Conservation (phyloP, 441 rosid species). For the Gossypium schwendimanii region DNA sequence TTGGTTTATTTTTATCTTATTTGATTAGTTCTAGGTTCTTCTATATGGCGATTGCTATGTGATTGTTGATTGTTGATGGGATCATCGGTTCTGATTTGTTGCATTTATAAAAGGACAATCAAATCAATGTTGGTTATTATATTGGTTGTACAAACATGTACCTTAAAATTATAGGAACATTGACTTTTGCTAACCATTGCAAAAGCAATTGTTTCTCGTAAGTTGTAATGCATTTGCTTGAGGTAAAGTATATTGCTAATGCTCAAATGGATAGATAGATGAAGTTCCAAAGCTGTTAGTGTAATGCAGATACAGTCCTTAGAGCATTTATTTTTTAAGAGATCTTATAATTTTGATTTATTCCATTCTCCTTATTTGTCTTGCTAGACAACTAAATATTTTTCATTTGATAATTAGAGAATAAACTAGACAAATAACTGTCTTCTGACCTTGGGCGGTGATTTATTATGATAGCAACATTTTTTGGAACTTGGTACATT, state of each 20-base stretch:
- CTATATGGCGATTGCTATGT: not conserved
- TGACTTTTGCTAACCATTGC: not conserved
- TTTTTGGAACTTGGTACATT: not conserved
- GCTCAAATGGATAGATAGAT: not conserved
- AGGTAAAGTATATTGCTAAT: not conserved
- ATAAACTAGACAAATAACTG: not conserved
- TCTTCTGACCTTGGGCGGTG: not conserved
- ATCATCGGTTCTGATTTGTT: not conserved
- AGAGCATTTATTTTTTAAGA: not conserved
- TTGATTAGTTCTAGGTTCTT: not conserved
- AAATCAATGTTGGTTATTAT: not conserved
- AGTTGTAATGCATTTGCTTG: not conserved
- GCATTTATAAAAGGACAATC: not conserved
- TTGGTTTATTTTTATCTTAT: not conserved
- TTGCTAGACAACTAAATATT: not conserved
- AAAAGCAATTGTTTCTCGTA: not conserved
- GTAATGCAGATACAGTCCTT: not conserved
- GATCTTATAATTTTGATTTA: not conserved
- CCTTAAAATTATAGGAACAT: not conserved
- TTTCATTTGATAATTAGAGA: not conserved
- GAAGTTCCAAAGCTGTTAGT: not conserved
- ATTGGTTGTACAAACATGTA: not conserved
- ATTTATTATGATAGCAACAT: not conserved
- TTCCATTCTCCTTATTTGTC: too few relatives aligned
- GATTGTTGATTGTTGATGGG: not conserved